Evolutionary conservation across 164 flowering plant genomes (phyloP).

Genomic region (Amborella trichopoda): DNA sequence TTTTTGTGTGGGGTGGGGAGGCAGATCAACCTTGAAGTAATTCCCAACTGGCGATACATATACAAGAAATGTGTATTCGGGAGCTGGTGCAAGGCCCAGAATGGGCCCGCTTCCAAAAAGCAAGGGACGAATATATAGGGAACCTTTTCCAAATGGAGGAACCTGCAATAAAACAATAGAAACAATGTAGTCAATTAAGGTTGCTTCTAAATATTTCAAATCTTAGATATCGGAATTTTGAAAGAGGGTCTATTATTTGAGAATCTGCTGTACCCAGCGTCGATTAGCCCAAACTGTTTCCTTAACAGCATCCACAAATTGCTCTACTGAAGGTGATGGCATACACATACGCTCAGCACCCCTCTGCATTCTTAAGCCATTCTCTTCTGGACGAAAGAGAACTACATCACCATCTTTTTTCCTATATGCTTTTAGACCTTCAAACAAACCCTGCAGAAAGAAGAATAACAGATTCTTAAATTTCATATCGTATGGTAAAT

Average conservation of each 20-base stretch:
- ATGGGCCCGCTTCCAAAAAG: constrained; percentile 82
- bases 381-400: constrained; percentile 79
- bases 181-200: too few relatives aligned
- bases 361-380: constrained; percentile 57
- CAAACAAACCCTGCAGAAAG: constrained; percentile 92
- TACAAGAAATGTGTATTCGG: constrained; percentile 69
- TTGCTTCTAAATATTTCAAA: too few relatives aligned
- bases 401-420: constrained; percentile 44
- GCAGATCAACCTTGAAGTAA: constrained; percentile 97
- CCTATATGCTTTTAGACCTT: constrained; percentile 80
- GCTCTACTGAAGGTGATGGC: constrained; percentile 72
- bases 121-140: constrained; percentile 74
- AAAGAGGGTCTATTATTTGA: too few relatives aligned
- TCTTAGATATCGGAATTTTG: too few relatives aligned
- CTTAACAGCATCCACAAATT: constrained; percentile 74
- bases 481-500: too few relatives aligned
- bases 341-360: constrained; percentile 93
- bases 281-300: constrained; percentile 58
- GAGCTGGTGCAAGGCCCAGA: constrained; percentile 71
- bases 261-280: constrained; percentile 49
- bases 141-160: constrained; percentile 91
- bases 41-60: constrained; percentile 89
- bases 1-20: too few relatives aligned
- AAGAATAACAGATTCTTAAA: too few relatives aligned
- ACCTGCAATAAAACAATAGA: constrained; percentile 33